phyloP scores from a whole-genome alignment of 805 yeast genomes.

The Spencermartinsiella europaea region DNA sequence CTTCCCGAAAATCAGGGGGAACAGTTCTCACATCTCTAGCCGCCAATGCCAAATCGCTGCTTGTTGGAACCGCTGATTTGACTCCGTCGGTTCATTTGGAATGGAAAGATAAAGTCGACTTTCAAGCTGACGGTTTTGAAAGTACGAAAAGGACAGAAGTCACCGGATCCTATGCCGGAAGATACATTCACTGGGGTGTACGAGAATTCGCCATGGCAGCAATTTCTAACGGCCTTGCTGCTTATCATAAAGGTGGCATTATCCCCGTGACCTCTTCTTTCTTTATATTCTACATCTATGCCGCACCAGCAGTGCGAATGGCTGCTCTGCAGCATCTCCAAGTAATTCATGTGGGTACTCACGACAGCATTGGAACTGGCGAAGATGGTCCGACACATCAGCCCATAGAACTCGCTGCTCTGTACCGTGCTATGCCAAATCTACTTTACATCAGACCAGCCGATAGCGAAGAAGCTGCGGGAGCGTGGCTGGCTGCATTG shows the following conservation, averaged over 20 bases:
- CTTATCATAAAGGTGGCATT: constrained; percentile 33
- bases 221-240: constrained; percentile 76
- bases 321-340: constrained; percentile 43
- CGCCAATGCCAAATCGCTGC: constrained; percentile 24
- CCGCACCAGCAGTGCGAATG: constrained; percentile 46
- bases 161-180: constrained; percentile 28
- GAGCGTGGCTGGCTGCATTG: constrained; percentile 52
- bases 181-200: constrained; percentile 94
- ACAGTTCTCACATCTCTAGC: constrained; percentile 30
- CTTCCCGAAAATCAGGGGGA: constrained; percentile 31
- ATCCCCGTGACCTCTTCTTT: constrained; percentile 39
- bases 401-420: constrained; percentile 46
- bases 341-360: constrained; percentile 47
- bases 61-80: constrained; percentile 37
- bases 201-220: constrained; percentile 99
- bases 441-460: constrained; percentile 45
- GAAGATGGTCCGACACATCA: constrained; percentile 56
- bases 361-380: constrained; percentile 50
- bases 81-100: constrained; percentile 66
- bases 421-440: constrained; percentile 48
- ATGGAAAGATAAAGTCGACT: constrained; percentile 70
- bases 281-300: constrained; percentile 31
- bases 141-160: background rate
- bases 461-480: constrained; percentile 45
- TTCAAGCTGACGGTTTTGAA: constrained; percentile 41